phyloP scores from a whole-genome alignment of 192 early-diverging fungal species.

The Entomortierella chlamydospora region DNA sequence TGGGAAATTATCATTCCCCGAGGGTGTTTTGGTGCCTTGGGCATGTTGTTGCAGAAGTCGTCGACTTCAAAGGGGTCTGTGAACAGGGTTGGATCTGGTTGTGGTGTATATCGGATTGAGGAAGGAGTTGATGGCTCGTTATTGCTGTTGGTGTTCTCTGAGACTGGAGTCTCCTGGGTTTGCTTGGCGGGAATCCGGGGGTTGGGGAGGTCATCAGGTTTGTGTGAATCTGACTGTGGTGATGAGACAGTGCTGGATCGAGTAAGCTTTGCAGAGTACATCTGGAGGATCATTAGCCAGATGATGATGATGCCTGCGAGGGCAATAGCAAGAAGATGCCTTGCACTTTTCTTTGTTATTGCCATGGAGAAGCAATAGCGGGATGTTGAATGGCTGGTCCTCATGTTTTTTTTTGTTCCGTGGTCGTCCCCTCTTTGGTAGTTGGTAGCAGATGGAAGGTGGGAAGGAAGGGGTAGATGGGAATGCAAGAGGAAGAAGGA shows the following conservation, averaged over 20 bases:
- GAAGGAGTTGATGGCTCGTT: too few relatives aligned
- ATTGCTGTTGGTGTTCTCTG: too few relatives aligned
- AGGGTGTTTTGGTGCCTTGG: conserved; percentile 4
- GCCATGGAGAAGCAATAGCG: not conserved
- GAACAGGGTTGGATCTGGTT: not conserved
- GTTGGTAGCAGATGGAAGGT: too few relatives aligned
- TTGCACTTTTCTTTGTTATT: not conserved
- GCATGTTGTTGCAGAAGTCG: conserved; percentile 8
- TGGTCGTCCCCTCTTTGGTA: too few relatives aligned
- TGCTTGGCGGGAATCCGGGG: too few relatives aligned
- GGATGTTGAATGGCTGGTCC: too few relatives aligned
- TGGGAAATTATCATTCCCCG: not conserved
- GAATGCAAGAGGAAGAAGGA: not conserved
- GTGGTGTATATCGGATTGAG: not conserved
- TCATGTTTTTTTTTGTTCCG: too few relatives aligned
- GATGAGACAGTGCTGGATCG: not conserved
- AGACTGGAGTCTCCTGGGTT: too few relatives aligned
- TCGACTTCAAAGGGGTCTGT: not conserved
- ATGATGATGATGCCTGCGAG: not conserved
- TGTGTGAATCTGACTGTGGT: too few relatives aligned
- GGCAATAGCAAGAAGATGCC: not conserved
- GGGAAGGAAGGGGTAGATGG: not conserved
- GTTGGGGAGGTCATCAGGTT: too few relatives aligned
- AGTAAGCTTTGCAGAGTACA: not conserved
- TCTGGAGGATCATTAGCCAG: not conserved